These are phyloP conservation scores for Selaginella tamariscina DNA, from an alignment of 75 land plant species.

Conservation along the genomic window DNA sequence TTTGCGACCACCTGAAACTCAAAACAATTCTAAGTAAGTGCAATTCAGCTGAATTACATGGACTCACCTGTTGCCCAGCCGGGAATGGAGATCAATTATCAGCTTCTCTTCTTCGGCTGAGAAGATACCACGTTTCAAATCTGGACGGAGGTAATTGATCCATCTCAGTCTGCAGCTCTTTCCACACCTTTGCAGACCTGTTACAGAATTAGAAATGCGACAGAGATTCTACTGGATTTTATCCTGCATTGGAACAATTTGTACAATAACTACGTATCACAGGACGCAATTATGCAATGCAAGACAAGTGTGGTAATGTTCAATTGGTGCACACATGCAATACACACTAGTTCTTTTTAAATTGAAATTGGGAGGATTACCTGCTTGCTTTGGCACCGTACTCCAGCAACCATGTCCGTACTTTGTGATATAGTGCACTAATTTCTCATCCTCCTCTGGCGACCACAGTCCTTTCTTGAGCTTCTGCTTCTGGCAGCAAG, in stretches of 20 bases:
- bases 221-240: too few relatives aligned
- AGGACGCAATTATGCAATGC: too few relatives aligned
- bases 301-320: too few relatives aligned
- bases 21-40: not conserved
- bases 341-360: too few relatives aligned
- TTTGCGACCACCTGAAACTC: not conserved
- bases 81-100: not conserved
- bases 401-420: slow-evolving; percentile 94
- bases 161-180: not conserved
- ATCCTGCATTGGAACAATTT: too few relatives aligned
- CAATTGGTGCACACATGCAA: too few relatives aligned
- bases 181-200: not conserved
- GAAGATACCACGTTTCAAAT: not conserved
- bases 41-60: not conserved
- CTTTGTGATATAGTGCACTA: slow-evolving; percentile 56
- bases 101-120: not conserved
- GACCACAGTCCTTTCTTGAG: slow-evolving; percentile 68
- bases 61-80: not conserved
- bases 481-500: slow-evolving; percentile 85
- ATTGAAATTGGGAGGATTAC: slow-evolving; percentile 25
- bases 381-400: slow-evolving; percentile 77
- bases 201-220: too few relatives aligned
- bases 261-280: too few relatives aligned
- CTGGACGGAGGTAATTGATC: not conserved
- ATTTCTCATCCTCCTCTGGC: slow-evolving; percentile 75